Percentiles rank a stretch among this genome's conserved stretches.
Conservation (phyloP, 176 grass and related monocot genomes). For the Cenchrus purpureus region DNA sequence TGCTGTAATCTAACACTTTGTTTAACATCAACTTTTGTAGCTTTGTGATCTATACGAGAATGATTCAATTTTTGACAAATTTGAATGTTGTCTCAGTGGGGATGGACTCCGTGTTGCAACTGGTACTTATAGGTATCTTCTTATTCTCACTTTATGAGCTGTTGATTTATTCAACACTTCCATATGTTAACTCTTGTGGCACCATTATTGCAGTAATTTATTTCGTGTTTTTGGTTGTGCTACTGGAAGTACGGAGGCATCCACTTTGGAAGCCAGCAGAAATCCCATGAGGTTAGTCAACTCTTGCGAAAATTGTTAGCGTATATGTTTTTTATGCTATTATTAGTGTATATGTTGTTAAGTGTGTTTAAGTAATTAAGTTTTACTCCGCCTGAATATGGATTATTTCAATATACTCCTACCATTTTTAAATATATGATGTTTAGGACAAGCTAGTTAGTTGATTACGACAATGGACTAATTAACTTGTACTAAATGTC, state of each 20-base stretch:
- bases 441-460: background rate
- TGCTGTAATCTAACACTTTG: constrained; percentile 34
- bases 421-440: background rate
- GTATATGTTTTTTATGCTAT: constrained; percentile 1
- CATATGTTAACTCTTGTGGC: constrained; percentile 43
- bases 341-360: constrained; percentile 7
- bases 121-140: constrained; percentile 86
- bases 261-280: constrained; percentile 84
- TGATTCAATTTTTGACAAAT: constrained; percentile 94
- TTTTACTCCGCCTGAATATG: constrained; percentile 35
- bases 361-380: constrained; percentile 8
- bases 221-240: constrained; percentile 79
- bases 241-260: constrained; percentile 61
- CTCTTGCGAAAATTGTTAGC: background rate
- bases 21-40: constrained; percentile 47
- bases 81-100: constrained; percentile 82
- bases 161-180: constrained; percentile 32
- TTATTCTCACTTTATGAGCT: constrained; percentile 27
- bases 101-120: constrained; percentile 73
- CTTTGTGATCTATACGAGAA: constrained; percentile 91
- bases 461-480: background rate
- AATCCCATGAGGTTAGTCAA: constrained; percentile 74
- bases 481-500: background rate
- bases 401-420: background rate
- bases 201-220: constrained; percentile 68